These are phyloP conservation scores for Fraxinus velutina DNA, from an alignment of 305 asterid genomes.

Conservation along the genomic window DNA sequence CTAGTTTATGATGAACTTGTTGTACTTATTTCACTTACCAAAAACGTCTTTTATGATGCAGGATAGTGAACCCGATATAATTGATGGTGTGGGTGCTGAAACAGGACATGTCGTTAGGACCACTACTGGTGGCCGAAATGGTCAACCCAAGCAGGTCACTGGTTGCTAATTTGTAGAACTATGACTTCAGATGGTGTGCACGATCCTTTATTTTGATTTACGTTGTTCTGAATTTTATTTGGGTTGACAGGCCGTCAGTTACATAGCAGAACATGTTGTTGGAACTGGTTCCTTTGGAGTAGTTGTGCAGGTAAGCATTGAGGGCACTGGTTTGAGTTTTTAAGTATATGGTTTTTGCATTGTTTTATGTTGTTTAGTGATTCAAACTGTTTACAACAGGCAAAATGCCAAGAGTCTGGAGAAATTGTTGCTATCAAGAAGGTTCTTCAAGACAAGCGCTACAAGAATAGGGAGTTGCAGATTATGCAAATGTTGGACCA, in stretches of 20 bases:
- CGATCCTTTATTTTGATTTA: slow-evolving; percentile 18
- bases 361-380: slow-evolving; percentile 19
- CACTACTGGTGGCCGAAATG: slow-evolving; percentile 83
- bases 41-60: slow-evolving; percentile 37
- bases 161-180: slow-evolving; percentile 22
- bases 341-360: neutral
- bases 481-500: slow-evolving; percentile 97
- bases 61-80: slow-evolving; percentile 91
- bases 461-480: slow-evolving; percentile 93
- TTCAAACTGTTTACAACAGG: slow-evolving; percentile 44
- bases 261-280: slow-evolving; percentile 93
- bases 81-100: slow-evolving; percentile 92
- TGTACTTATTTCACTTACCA: neutral
- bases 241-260: slow-evolving; percentile 68
- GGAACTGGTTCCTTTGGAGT: slow-evolving; percentile 99
- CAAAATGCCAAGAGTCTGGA: slow-evolving; percentile 93
- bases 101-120: slow-evolving; percentile 83
- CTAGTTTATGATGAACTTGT: neutral
- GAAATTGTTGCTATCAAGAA: slow-evolving; percentile 94
- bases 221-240: slow-evolving; percentile 19
- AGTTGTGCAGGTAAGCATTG: slow-evolving; percentile 72
- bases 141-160: slow-evolving; percentile 90
- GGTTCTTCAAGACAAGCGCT: slow-evolving; percentile 97
- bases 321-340: slow-evolving; percentile 11
- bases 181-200: slow-evolving; percentile 23